These are phyloP conservation scores for Clonostachys rhizophaga DNA, from an alignment of 2,329 filamentous ascomycete species.

Conservation along the genomic window DNA sequence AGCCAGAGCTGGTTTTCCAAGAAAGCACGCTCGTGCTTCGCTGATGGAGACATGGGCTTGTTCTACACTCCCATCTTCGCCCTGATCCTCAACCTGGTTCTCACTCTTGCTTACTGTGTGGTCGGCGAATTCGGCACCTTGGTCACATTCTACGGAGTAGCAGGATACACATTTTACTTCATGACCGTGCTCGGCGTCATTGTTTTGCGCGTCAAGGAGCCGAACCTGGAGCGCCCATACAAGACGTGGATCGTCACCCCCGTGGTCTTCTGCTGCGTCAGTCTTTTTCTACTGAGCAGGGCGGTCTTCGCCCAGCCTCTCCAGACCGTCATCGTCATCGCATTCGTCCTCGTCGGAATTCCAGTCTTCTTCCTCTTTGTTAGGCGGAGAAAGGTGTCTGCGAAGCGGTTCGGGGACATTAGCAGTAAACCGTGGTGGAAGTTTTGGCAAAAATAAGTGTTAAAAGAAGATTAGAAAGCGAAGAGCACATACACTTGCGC, in stretches of 20 bases:
- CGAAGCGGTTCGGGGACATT: conserved; percentile 33
- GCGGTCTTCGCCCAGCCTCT: conserved; percentile 88
- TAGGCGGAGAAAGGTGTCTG: conserved; percentile 50
- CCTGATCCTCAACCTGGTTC: conserved; percentile 70
- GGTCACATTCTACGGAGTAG: conserved; percentile 95
- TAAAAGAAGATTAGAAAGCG: not conserved
- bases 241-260: conserved; percentile 95
- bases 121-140: conserved; percentile 90
- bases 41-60: conserved; percentile 73
- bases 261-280: conserved; percentile 97
- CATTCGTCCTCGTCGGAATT: conserved; percentile 77
- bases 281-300: conserved; percentile 81
- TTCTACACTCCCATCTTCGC: conserved; percentile 95
- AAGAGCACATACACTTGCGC: too few relatives aligned
- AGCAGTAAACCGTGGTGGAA: conserved; percentile 44
- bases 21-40: conserved; percentile 56
- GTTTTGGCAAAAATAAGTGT: conserved; percentile 45
- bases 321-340: conserved; percentile 83
- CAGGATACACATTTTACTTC: conserved; percentile 97
- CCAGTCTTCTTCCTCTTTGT: conserved; percentile 89
- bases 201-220: conserved; percentile 81
- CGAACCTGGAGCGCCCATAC: conserved; percentile 84
- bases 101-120: conserved; percentile 74
- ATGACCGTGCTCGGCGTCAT: conserved; percentile 91
- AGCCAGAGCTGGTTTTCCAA: conserved; percentile 48